Percentiles rank a stretch among this genome's conserved stretches.
phyloP scores from a whole-genome alignment of 2,329 filamentous ascomycete genomes.

The Samsoniella hepiali region DNA sequence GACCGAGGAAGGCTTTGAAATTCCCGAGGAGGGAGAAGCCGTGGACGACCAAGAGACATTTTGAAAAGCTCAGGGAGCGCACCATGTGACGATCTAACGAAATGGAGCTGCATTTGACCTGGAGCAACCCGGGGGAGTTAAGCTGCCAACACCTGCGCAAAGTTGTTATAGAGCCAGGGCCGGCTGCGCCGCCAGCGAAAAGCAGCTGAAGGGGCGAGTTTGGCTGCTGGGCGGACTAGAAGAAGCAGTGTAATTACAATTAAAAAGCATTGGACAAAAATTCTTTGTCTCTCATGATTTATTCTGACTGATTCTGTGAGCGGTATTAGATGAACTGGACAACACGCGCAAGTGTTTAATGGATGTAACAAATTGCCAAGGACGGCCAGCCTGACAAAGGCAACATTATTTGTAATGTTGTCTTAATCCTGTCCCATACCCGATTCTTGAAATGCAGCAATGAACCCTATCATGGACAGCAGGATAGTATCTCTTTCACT shows the following conservation, averaged over 20 bases:
- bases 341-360: not conserved
- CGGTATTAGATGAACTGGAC: too few relatives aligned
- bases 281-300: not conserved
- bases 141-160: not conserved
- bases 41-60: slow-evolving; percentile 79
- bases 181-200: not conserved
- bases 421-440: too few relatives aligned
- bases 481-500: too few relatives aligned
- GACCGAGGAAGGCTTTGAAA: slow-evolving; percentile 90
- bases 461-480: too few relatives aligned
- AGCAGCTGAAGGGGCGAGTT: not conserved
- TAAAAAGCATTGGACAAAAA: slow-evolving; percentile 10
- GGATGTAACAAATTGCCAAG: not conserved
- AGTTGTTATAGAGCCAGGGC: not conserved
- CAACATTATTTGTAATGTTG: too few relatives aligned
- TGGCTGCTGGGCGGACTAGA: not conserved
- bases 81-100: slow-evolving; percentile 16
- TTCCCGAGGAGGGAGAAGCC: slow-evolving; percentile 72
- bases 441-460: too few relatives aligned
- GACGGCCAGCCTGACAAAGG: too few relatives aligned
- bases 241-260: slow-evolving; percentile 16
- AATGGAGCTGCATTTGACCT: slow-evolving; percentile 11
- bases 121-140: not conserved
- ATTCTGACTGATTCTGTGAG: not conserved
- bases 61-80: slow-evolving; percentile 33